phyloP scores from a whole-genome alignment of 1,284 basidiomycete species.

The Ganoderma sinense region DNA sequence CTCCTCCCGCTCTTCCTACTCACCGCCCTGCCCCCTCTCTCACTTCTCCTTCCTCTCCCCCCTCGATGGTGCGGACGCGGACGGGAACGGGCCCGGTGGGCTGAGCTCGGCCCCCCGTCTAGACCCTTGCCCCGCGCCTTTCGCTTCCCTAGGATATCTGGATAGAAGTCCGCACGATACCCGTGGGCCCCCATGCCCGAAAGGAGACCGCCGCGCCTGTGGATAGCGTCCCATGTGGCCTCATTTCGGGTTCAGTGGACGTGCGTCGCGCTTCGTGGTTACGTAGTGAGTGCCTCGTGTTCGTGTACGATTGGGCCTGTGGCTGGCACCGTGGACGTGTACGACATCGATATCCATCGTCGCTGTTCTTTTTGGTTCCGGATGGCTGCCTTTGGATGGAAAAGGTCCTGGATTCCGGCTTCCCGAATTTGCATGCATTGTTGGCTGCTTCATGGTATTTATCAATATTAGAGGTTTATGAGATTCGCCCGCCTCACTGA shows the following conservation, averaged over 20 bases:
- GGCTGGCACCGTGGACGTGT: not conserved
- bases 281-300: slow-evolving; percentile 13
- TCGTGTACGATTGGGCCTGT: not conserved
- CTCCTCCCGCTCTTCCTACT: too few relatives aligned
- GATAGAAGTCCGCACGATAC: not conserved
- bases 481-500: not conserved
- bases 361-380: not conserved
- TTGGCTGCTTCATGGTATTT: not conserved
- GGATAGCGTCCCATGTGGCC: not conserved
- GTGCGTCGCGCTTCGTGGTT: slow-evolving; percentile 6
- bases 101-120: slow-evolving; percentile 32
- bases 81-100: slow-evolving; percentile 23
- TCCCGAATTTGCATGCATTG: not conserved
- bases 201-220: not conserved
- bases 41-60: not conserved
- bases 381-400: not conserved
- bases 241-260: slow-evolving; percentile 9
- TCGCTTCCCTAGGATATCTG: not conserved
- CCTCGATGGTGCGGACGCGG: slow-evolving; percentile 12
- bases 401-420: not conserved
- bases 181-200: not conserved
- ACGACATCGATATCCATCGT: not conserved
- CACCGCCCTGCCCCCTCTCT: too few relatives aligned
- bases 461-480: not conserved
- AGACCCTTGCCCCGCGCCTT: not conserved